These are phyloP conservation scores for Metarhizium brunneum DNA, from an alignment of 2,329 filamentous ascomycete species.

Conservation along the genomic window DNA sequence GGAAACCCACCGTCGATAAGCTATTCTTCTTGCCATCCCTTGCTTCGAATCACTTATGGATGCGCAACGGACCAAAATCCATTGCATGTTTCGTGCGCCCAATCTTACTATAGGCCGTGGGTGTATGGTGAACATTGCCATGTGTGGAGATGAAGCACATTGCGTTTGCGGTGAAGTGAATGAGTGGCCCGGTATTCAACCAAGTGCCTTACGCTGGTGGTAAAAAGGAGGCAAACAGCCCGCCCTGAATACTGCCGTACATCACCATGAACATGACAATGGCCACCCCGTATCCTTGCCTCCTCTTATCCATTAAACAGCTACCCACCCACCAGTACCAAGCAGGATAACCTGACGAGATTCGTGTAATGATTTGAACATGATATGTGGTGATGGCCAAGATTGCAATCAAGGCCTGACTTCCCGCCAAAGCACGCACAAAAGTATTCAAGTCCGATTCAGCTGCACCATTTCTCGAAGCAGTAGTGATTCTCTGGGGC, in stretches of 20 bases:
- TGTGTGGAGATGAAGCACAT: background rate
- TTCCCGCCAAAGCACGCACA: constrained; percentile 52
- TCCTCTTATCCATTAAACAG: constrained; percentile 25
- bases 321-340: constrained; percentile 79
- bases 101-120: no score
- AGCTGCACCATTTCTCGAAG: constrained; percentile 2
- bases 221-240: constrained; percentile 80
- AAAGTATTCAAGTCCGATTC: constrained; percentile 16
- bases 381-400: constrained; percentile 76
- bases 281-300: constrained; percentile 21
- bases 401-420: constrained; percentile 62
- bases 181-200: background rate
- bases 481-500: constrained; percentile 6
- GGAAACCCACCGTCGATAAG: no score
- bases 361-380: constrained; percentile 84
- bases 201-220: constrained; percentile 61
- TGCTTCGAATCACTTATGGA: no score
- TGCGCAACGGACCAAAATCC: no score
- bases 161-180: background rate
- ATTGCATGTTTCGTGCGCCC: no score
- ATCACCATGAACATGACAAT: constrained; percentile 63
- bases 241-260: constrained; percentile 76
- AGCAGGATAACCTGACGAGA: constrained; percentile 79
- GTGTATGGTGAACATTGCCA: no score
- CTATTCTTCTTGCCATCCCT: no score